phyloP scores from a whole-genome alignment of 805 yeast species.

The Candida parachauliodes region DNA sequence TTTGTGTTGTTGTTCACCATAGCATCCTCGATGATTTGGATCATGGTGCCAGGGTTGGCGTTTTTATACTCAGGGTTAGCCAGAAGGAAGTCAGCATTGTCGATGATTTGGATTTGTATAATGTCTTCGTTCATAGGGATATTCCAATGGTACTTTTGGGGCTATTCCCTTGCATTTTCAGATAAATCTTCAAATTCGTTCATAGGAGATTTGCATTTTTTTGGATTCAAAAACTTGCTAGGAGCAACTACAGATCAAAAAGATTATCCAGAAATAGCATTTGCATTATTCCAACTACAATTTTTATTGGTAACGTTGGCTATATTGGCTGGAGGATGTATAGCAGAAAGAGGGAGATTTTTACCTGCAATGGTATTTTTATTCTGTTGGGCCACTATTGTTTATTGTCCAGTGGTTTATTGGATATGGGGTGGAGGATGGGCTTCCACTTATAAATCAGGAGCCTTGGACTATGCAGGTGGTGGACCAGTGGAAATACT shows the following conservation, averaged over 20 bases:
- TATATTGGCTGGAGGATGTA: constrained; percentile 82
- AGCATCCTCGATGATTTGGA: constrained; percentile 69
- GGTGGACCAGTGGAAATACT: constrained; percentile 96
- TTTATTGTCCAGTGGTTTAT: constrained; percentile 90
- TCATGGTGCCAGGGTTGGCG: constrained; percentile 95
- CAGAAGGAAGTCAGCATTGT: constrained; percentile 82
- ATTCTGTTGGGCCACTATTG: constrained; percentile 86
- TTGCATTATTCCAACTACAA: constrained; percentile 86
- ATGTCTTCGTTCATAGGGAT: constrained; percentile 70
- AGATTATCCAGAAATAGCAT: constrained; percentile 77
- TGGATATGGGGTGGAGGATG: constrained; percentile 98
- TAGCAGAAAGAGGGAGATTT: constrained; percentile 87
- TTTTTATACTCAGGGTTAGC: constrained; percentile 90
- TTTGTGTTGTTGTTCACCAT: constrained; percentile 44
- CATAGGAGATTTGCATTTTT: constrained; percentile 80
- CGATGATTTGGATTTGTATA: constrained; percentile 77
- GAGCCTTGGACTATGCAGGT: constrained; percentile 94
- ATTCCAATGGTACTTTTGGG: constrained; percentile 98
- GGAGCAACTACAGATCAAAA: constrained; percentile 36
- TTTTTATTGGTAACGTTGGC: constrained; percentile 89
- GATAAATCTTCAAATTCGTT: constrained; percentile 75
- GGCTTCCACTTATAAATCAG: constrained; percentile 76
- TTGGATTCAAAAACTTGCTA: constrained; percentile 77
- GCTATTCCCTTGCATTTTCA: constrained; percentile 89
- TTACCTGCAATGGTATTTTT: constrained; percentile 79